Base-by-base conservation (phyloP, 768 basidiomycete genomes). In the Tulasnella sp. region DNA sequence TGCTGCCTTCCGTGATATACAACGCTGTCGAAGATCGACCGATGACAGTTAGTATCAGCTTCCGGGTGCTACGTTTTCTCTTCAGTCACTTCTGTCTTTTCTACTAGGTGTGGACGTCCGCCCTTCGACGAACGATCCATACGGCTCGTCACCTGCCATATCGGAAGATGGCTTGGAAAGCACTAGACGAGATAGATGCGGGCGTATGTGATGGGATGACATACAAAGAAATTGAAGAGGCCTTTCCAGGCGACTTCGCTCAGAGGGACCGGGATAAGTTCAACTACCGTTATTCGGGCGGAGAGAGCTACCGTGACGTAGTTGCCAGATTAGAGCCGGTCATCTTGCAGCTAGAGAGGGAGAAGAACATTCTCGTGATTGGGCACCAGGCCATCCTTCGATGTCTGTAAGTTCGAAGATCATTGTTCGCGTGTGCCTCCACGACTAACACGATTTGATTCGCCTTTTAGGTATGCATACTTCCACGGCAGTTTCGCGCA, bases 181-280 rank as follows among this genome's bases (percentile, higher is more conserved):
- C 95, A 2, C 85, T 99, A 75, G 98, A 99, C 82, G 98, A 99
- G 84, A 87, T 99, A 35, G 98, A 99, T 83, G 98, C 98, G 7
- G 98, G 98, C 37, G 98, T 99, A 42, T 99, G 98, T 82, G 98
- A 99, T 85, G 98, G 92, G 16, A 99, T 99, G 98, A 99, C 98
- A 5, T 99, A 99, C 81, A 92, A 95, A 86, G 97, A 99, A 87
- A 99, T 99, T 78, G 96, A 96, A 88, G 96, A 94, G 89, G 91
- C 80, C 72, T 99, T 98, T 83, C 98, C 98, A 0, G 98, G 99
- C 77, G 98, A 99, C 83, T 99, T 96, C 84, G 96, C 95, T 20
- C 96, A 96, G 83, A 91, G 98, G 32, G 98, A 99, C 81, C 95
- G 98, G 78, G 98, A 99, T 87, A 99, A 99, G 85, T 99, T 98